Evolutionary conservation across 2,329 filamentous ascomycete species (phyloP), one percentile per base, ranked within the genome.

Genomic region (Aspergillus luchuensis): DNA sequence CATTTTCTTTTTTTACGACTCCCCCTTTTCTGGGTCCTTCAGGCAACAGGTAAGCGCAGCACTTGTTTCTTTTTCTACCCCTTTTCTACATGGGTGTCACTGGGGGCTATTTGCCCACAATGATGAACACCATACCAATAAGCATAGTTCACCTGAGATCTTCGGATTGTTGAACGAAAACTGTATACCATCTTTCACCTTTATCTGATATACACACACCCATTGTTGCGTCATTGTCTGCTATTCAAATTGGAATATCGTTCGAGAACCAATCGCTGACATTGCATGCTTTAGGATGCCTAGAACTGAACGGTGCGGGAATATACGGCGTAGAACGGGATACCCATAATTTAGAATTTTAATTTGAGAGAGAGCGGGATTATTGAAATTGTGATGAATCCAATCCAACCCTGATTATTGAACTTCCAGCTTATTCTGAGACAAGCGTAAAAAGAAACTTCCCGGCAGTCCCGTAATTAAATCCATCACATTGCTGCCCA

Each of bases 81-180:
- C 21, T 25, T 38, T 41, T 45, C 39, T 48, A 33, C 56, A 52
- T 50, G 63, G 48, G 43, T 56, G 53, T 56, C 25, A 33, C 53
- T 19, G 23, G 53, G 53, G 39, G n/a, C 8, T 36, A 36, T 41
- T 43, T 43, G 54, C 58, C 54, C 56, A 64, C 59, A 50, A 72
- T 76, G 74, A 78, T 77, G 75, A 77, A 68, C 67, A 72, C 72
- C 69, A 68, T 69, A 70, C 64, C 64, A 68, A 72, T 72, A 72
- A 72, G 75, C 74, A 77, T 78, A 78, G 75, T 78, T 78, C 75
- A 78, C 69, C 74, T 76, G 74, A 78, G 69, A 70, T 75, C 74
- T 72, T 68, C 70, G 70, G 69, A 74, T 72, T 68, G 58, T 62
- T 77, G 75, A 77, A 76, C 74, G 75, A 77, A 66, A 75, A 76